Evolutionary conservation across 441 rosid genomes (phyloP).

Genomic region (Macaranga tanarius): DNA sequence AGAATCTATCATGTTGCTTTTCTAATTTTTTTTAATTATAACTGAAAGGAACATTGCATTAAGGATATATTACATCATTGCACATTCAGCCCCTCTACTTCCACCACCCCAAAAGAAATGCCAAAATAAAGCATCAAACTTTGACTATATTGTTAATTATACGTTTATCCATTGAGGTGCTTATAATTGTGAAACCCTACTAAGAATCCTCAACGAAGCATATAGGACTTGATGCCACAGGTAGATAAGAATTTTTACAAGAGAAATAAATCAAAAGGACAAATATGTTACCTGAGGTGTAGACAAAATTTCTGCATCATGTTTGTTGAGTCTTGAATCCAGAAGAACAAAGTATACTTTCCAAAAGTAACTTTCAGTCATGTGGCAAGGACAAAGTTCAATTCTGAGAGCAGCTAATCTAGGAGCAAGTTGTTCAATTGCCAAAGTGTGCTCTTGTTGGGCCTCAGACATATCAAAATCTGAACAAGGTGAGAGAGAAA

Average conservation of each 20-base stretch:
- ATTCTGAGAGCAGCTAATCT: conserved; percentile 78
- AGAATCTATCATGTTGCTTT: too few species aligned
- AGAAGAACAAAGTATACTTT: conserved; percentile 86
- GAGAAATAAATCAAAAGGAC: neutral
- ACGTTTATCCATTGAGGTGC: neutral
- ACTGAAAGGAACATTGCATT: neutral
- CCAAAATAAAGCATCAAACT: neutral
- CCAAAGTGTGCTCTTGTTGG: conserved; percentile 77
- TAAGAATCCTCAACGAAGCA: neutral
- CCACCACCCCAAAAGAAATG: neutral
- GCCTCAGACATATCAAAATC: conserved; percentile 82
- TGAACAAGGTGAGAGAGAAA: conserved; percentile 25
- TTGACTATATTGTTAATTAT: neutral
- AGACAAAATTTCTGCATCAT: conserved; percentile 71
- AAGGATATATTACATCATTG: neutral
- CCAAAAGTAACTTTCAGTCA: conserved; percentile 91
- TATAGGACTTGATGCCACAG: neutral
- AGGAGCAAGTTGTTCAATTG: conserved; percentile 70
- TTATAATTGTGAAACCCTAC: neutral
- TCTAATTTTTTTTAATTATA: too few species aligned
- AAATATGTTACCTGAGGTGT: conserved; percentile 67
- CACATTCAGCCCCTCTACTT: neutral
- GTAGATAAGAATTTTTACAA: neutral
- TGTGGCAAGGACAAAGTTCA: conserved; percentile 83
- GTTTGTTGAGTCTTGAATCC: conserved; percentile 71